phyloP scores from a whole-genome alignment of 495 filamentous ascomycete species.

The Annulohypoxylon bovei region DNA sequence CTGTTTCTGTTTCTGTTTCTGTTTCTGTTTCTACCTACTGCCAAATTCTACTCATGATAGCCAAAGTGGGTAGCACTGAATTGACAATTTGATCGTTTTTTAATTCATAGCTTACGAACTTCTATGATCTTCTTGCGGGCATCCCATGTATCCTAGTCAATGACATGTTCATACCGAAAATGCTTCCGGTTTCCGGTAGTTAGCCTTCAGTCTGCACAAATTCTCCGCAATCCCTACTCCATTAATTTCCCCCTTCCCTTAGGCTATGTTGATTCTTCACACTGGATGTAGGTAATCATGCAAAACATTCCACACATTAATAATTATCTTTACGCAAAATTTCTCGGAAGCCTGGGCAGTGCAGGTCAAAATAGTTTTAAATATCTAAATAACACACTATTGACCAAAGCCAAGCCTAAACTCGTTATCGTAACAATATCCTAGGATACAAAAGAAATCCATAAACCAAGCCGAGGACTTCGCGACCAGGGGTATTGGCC shows the following conservation, averaged over 20 bases:
- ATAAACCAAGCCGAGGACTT: not conserved
- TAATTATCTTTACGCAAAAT: not conserved
- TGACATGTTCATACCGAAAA: no score
- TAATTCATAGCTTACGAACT: constrained; percentile 2
- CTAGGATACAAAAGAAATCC: constrained; percentile 5
- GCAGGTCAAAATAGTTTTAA: constrained; percentile 52
- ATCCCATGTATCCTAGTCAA: constrained; percentile 9
- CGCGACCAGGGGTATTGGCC: constrained; percentile 14
- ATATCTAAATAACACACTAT: constrained; percentile 46
- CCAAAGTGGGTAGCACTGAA: constrained; percentile 10
- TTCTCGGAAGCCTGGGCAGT: constrained; percentile 10
- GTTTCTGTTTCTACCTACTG: constrained; percentile 6
- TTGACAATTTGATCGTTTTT: not conserved
- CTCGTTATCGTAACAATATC: not conserved
- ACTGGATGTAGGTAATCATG: no score
- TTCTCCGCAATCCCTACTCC: no score
- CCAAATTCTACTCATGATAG: constrained; percentile 1
- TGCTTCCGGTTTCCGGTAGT: no score
- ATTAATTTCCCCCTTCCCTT: no score
- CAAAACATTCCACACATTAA: no score
- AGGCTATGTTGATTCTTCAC: no score
- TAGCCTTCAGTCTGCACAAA: no score
- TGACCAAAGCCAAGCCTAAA: not conserved
- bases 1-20: no score
- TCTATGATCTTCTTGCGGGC: constrained; percentile 11